These are phyloP conservation scores for Fusarium sp. DNA, from an alignment of 2,329 filamentous ascomycete genomes.

Conservation along the genomic window DNA sequence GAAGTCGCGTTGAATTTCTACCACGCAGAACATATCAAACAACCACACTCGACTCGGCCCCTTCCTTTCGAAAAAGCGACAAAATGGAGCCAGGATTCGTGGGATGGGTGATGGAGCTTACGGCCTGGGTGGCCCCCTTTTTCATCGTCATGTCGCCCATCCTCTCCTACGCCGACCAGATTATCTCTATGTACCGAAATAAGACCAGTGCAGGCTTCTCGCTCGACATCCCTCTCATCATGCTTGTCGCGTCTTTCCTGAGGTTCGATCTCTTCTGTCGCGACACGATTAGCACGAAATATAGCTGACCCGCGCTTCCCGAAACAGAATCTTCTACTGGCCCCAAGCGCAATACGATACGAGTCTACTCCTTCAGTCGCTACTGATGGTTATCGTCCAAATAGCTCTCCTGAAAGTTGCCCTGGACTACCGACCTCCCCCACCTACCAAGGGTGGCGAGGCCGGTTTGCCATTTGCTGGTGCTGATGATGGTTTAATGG, in stretches of 20 bases:
- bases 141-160: slow-evolving; percentile 72
- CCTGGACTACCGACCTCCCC: slow-evolving; percentile 71
- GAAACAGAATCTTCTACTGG: slow-evolving; percentile 73
- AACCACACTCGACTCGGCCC: neutral
- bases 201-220: slow-evolving; percentile 75
- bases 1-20: slow-evolving; percentile 4
- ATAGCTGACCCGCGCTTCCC: slow-evolving; percentile 32
- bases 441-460: slow-evolving; percentile 68
- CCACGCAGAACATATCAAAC: neutral
- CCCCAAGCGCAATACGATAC: slow-evolving; percentile 72
- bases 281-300: neutral
- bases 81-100: slow-evolving; percentile 24
- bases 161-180: slow-evolving; percentile 73
- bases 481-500: slow-evolving; percentile 49
- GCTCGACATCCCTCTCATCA: slow-evolving; percentile 76
- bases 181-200: slow-evolving; percentile 69
- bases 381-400: slow-evolving; percentile 73
- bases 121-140: slow-evolving; percentile 67
- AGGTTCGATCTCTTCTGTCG: slow-evolving; percentile 55
- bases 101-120: slow-evolving; percentile 43
- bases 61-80: neutral
- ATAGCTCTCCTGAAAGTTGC: slow-evolving; percentile 72
- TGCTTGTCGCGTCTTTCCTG: slow-evolving; percentile 74
- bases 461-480: slow-evolving; percentile 70
- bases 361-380: slow-evolving; percentile 70